Percentiles rank a stretch among this genome's conserved stretches.
phyloP scores from a whole-genome alignment of 768 basidiomycete species.

The Mycena rosella region DNA sequence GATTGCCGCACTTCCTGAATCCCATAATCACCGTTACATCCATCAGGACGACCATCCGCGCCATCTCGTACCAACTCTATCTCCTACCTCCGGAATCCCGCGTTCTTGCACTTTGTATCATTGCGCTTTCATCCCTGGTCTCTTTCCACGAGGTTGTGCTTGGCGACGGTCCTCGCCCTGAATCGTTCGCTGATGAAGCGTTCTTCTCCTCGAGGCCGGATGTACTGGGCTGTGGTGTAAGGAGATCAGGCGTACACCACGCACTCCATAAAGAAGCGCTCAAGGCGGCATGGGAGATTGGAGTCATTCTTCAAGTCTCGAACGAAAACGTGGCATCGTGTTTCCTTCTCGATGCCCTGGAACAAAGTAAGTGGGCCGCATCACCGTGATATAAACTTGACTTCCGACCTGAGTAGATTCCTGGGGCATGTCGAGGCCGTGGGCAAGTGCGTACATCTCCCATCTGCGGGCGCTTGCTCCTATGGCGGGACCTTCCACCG shows the following conservation, averaged over 20 bases:
- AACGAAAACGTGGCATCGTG: constrained; percentile 14
- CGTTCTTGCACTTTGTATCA: not conserved
- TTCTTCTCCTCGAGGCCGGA: constrained; percentile 7
- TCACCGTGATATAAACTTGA: not conserved
- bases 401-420: not conserved
- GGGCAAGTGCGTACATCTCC: constrained; percentile 24
- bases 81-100: not conserved
- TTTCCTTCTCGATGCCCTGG: constrained; percentile 12
- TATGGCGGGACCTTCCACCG: not conserved
- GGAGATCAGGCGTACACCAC: not conserved
- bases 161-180: not conserved
- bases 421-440: constrained; percentile 4
- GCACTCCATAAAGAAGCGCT: constrained; percentile 7
- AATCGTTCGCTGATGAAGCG: not conserved
- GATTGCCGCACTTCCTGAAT: no score
- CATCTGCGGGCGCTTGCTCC: constrained; percentile 22
- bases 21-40: not conserved
- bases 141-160: not conserved
- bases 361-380: not conserved
- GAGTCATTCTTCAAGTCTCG: constrained; percentile 2
- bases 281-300: constrained; percentile 11
- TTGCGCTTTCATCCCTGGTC: not conserved
- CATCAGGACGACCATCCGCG: not conserved
- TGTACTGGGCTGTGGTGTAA: constrained; percentile 1
- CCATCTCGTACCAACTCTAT: not conserved